phyloP scores from a whole-genome alignment of 768 basidiomycete genomes.

The Porpolomopsis calyptriformis region DNA sequence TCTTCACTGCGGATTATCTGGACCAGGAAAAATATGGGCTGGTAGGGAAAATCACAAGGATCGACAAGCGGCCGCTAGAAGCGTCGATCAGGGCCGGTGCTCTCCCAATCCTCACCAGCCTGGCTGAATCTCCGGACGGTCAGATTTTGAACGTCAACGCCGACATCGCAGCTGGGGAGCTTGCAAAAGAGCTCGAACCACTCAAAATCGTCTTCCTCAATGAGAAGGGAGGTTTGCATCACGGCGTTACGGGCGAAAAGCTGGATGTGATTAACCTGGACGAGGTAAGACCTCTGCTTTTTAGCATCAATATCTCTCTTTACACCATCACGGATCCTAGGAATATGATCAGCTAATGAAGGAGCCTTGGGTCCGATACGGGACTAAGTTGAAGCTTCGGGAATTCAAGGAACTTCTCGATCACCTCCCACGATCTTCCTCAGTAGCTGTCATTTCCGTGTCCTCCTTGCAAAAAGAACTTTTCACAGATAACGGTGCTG shows the following conservation, averaged over 20 bases:
- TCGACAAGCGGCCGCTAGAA: conserved; percentile 95
- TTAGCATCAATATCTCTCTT: not conserved
- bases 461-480: conserved; percentile 92
- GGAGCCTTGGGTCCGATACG: conserved; percentile 97
- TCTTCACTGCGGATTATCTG: conserved; percentile 95
- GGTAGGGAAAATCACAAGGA: conserved; percentile 88
- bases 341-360: conserved; percentile 97
- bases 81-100: conserved; percentile 94
- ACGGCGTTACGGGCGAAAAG: conserved; percentile 95
- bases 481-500: conserved; percentile 96
- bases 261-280: conserved; percentile 94
- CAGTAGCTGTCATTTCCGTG: conserved; percentile 94
- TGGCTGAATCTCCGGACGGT: conserved; percentile 93
- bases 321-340: conserved; percentile 29
- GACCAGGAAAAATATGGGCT: conserved; percentile 91
- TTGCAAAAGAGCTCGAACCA: conserved; percentile 95
- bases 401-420: conserved; percentile 99
- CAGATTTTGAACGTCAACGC: conserved; percentile 99
- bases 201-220: conserved; percentile 98
- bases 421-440: conserved; percentile 94
- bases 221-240: conserved; percentile 96
- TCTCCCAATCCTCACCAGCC: conserved; percentile 87
- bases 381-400: conserved; percentile 96
- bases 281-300: conserved; percentile 44
- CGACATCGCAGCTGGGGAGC: conserved; percentile 95